Conservation (phyloP, 805 yeast species). For the Metschnikowia lochheadii region DNA sequence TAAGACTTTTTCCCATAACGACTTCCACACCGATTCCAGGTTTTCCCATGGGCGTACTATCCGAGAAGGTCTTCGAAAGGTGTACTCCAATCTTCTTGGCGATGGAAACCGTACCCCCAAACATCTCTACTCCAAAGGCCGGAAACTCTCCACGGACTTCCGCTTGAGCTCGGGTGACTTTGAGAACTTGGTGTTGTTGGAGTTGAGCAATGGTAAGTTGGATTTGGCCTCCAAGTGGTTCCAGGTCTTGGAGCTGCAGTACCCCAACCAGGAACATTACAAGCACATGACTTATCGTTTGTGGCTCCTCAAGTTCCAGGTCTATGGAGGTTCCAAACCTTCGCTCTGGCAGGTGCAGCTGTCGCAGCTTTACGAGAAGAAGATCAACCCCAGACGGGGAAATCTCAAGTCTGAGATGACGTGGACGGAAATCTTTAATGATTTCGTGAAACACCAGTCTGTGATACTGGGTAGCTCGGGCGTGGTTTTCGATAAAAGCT, state of each 20-base stretch:
- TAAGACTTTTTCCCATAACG: constrained; percentile 1
- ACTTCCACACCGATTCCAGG: background rate
- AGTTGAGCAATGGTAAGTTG: constrained; percentile 31
- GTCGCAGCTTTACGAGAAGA: constrained; percentile 18
- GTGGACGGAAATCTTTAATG: constrained; percentile 24
- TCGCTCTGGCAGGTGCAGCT: constrained; percentile 27
- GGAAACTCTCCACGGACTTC: background rate
- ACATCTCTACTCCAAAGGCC: constrained; percentile 10
- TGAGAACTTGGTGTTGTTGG: constrained; percentile 37
- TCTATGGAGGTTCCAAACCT: constrained; percentile 31
- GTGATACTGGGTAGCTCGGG: constrained; percentile 7
- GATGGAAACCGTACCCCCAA: background rate
- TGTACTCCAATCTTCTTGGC: constrained; percentile 14
- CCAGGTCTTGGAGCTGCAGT: constrained; percentile 27
- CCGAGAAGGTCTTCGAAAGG: constrained; percentile 13
- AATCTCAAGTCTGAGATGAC: constrained; percentile 16
- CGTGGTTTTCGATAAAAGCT: constrained; percentile 18
- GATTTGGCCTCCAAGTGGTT: constrained; percentile 42
- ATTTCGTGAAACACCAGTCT: constrained; percentile 17
- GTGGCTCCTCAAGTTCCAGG: constrained; percentile 35
- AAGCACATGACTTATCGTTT: constrained; percentile 27
- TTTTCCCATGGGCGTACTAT: constrained; percentile 11
- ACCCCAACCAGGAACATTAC: constrained; percentile 8
- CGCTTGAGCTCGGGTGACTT: constrained; percentile 23
- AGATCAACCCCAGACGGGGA: constrained; percentile 20